These are phyloP conservation scores for Perkinsus olseni DNA, from an alignment of 169 alveolate species.

Conservation along the genomic window DNA sequence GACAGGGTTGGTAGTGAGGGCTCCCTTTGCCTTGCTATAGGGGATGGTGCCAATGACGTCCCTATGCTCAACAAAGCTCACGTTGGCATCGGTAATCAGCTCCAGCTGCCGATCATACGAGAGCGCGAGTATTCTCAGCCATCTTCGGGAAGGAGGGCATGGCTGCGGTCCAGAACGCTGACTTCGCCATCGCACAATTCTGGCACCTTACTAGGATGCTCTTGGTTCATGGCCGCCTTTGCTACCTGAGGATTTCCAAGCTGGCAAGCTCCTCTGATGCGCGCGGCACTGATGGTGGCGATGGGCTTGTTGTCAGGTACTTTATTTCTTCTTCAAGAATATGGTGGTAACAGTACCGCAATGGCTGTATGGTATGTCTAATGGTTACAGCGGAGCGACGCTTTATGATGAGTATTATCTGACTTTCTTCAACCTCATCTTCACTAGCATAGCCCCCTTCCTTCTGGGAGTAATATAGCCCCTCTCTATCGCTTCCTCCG, in stretches of 20 bases:
- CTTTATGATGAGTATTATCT: conserved; percentile 75
- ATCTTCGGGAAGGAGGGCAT: conserved; percentile 92
- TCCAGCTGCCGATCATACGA: too few relatives aligned
- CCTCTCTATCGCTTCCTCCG: background rate
- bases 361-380: conserved; percentile 53
- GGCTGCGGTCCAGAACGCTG: conserved; percentile 94
- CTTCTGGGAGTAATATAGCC: background rate
- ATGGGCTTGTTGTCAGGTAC: conserved; percentile 16
- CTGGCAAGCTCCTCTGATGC: conserved; percentile 23
- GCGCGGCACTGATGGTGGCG: background rate
- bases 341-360: conserved; percentile 67
- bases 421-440: conserved; percentile 66
- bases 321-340: conserved; percentile 77
- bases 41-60: conserved; percentile 99
- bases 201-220: conserved; percentile 65
- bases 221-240: conserved; percentile 92
- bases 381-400: conserved; percentile 69
- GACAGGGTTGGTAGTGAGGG: conserved; percentile 31
- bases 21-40: conserved; percentile 63
- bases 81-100: conserved; percentile 65
- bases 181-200: conserved; percentile 86
- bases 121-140: too few relatives aligned
- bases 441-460: conserved; percentile 34
- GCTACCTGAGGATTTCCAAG: conserved; percentile 86
- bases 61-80: conserved; percentile 75